Evolutionary conservation across 495 filamentous ascomycete genomes (phyloP).

Genomic region (Trichocladium antarcticum): DNA sequence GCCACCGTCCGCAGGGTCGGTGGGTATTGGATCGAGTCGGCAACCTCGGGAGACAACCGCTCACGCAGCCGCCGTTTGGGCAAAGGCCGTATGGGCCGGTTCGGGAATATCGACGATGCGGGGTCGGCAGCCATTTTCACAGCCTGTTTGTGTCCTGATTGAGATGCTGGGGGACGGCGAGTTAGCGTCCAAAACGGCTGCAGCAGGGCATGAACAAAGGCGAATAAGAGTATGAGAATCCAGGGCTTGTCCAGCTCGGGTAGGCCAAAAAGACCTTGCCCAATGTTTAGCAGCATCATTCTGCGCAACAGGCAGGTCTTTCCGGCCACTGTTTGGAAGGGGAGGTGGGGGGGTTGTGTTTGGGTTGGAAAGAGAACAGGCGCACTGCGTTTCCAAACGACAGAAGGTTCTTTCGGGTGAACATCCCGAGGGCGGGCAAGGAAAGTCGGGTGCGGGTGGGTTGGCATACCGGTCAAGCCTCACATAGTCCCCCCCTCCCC

Average conservation of each 20-base stretch:
- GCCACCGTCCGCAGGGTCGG: slow-evolving; percentile 53
- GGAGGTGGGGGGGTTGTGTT: not conserved
- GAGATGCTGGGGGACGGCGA: slow-evolving; percentile 1
- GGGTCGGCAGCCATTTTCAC: slow-evolving; percentile 56
- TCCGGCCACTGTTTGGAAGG: not conserved
- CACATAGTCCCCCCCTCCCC: slow-evolving; percentile 13
- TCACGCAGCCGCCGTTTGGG: slow-evolving; percentile 79
- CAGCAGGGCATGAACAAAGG: not conserved
- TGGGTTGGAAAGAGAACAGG: not conserved
- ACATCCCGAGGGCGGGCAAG: not conserved
- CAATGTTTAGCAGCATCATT: not conserved
- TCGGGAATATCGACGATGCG: slow-evolving; percentile 64
- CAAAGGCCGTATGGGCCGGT: slow-evolving; percentile 85
- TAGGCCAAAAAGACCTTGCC: slow-evolving; percentile 1
- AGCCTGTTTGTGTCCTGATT: slow-evolving; percentile 15
- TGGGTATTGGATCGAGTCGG: slow-evolving; percentile 71
- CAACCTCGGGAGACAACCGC: slow-evolving; percentile 71
- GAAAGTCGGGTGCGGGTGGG: not conserved
- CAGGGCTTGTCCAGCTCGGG: too few species aligned
- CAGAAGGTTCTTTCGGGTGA: not conserved
- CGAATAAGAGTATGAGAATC: not conserved
- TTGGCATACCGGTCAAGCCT: slow-evolving; percentile 16
- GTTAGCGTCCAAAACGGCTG: slow-evolving; percentile 11
- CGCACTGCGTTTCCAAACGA: not conserved
- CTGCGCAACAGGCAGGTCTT: not conserved